These are phyloP conservation scores for Cutaneotrichosporon dermatis DNA, from an alignment of 1,284 basidiomycete species.

Conservation along the genomic window DNA sequence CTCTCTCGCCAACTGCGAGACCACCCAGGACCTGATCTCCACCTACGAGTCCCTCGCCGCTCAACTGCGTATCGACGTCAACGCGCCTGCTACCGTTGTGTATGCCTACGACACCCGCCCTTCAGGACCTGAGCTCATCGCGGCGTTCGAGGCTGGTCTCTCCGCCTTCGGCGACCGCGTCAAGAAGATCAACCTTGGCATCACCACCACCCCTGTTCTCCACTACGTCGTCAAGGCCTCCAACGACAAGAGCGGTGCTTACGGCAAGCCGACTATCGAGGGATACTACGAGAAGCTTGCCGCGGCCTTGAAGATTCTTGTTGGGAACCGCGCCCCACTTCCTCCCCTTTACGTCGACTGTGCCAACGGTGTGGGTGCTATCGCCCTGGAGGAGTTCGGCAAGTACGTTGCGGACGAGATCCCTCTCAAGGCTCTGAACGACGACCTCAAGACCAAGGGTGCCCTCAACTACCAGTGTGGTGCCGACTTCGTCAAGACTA, in stretches of 20 bases:
- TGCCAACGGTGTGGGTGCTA: conserved; percentile 92
- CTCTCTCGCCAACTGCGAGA: conserved; percentile 75
- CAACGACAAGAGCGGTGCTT: conserved; percentile 64
- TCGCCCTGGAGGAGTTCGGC: conserved; percentile 60
- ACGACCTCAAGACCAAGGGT: conserved; percentile 61
- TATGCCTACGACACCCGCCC: conserved; percentile 92
- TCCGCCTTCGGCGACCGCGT: conserved; percentile 54
- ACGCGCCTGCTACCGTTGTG: conserved; percentile 72
- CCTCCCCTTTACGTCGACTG: conserved; percentile 74
- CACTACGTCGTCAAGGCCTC: conserved; percentile 90
- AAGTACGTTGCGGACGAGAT: conserved; percentile 46
- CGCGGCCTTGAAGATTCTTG: conserved; percentile 77
- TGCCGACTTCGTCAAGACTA: conserved; percentile 96
- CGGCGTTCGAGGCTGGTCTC: conserved; percentile 79
- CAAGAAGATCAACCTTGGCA: conserved; percentile 55
- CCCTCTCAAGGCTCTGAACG: conserved; percentile 59
- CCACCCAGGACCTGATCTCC: conserved; percentile 66
- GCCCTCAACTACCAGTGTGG: conserved; percentile 84
- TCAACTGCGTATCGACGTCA: conserved; percentile 69
- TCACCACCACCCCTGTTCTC: conserved; percentile 90
- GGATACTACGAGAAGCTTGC: conserved; percentile 86
- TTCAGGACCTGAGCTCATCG: conserved; percentile 74
- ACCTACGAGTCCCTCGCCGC: conserved; percentile 64
- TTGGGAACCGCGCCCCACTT: conserved; percentile 58
- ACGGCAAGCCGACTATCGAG: conserved; percentile 76